A percentile compares a stretch with the other conserved stretches of the same genome.
phyloP scores from a whole-genome alignment of 2,329 filamentous ascomycete genomes.

The Exutisphaerella laricina region DNA sequence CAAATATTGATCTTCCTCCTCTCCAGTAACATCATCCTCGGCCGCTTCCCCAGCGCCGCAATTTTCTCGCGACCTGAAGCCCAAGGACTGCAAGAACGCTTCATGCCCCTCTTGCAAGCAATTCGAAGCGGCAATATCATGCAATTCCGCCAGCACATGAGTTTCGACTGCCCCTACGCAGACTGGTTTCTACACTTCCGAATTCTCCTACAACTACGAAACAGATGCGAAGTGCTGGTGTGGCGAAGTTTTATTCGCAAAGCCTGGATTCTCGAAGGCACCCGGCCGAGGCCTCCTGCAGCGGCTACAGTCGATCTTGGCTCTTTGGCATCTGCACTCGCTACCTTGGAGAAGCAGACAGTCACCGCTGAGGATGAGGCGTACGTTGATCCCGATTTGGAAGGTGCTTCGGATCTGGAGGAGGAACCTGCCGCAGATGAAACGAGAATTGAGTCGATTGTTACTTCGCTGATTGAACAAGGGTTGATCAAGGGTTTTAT shows the following conservation, averaged over 20 bases:
- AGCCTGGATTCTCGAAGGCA: constrained; percentile 71
- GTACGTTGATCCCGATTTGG: constrained; percentile 45
- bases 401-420: constrained; percentile 28
- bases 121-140: constrained; percentile 70
- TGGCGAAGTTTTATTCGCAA: constrained; percentile 78
- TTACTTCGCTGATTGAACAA: constrained; percentile 72
- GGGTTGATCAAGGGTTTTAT: constrained; percentile 79
- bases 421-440: constrained; percentile 39
- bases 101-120: constrained; percentile 65
- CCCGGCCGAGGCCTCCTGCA: constrained; percentile 41
- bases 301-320: constrained; percentile 70
- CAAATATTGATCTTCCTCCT: constrained; percentile 80
- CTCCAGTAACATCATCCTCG: constrained; percentile 74
- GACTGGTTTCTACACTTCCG: constrained; percentile 71
- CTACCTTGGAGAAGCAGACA: constrained; percentile 56
- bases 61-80: constrained; percentile 70
- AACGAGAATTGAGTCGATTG: constrained; percentile 61
- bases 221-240: constrained; percentile 72
- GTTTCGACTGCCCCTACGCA: constrained; percentile 48
- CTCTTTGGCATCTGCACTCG: constrained; percentile 60
- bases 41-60: constrained; percentile 65
- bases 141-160: constrained; percentile 65
- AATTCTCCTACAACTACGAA: constrained; percentile 68
- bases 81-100: constrained; percentile 57
- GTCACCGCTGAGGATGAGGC: constrained; percentile 30